Conservation (phyloP, 1,139 yeast genomes). For the Blastobotrys elegans region DNA sequence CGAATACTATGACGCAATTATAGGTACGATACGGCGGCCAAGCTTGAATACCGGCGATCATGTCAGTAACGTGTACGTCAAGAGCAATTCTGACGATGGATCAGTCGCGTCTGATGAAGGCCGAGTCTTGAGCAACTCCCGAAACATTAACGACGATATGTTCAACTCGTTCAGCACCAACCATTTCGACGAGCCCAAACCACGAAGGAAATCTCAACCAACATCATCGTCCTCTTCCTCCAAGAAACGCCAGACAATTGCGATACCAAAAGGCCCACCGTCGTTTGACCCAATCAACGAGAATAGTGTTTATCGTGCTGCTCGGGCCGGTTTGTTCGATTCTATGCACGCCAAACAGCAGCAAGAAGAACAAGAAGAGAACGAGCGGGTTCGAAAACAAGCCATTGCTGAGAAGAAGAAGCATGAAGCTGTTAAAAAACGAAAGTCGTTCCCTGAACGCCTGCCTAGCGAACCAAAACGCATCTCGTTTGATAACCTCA, state of each 20-base stretch:
- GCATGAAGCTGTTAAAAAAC: not conserved
- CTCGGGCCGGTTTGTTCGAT: constrained; percentile 15
- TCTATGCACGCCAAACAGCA: not conserved
- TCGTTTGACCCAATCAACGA: constrained; percentile 17
- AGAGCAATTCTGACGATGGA: constrained; percentile 12
- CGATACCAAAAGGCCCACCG: constrained; percentile 1
- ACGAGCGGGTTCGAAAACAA: not conserved
- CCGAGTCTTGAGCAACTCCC: not conserved
- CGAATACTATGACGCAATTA: constrained; percentile 22
- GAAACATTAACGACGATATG: constrained; percentile 1
- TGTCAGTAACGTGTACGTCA: constrained; percentile 23
- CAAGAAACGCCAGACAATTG: not conserved
- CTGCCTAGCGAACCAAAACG: not conserved
- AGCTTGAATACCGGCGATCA: constrained; percentile 28
- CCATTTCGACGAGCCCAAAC: constrained; percentile 1
- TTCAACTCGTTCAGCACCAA: constrained; percentile 4
- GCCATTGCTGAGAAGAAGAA: not conserved
- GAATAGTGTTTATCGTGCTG: constrained; percentile 15
- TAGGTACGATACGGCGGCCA: constrained; percentile 24
- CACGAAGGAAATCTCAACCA: not conserved
- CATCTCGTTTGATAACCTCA: not conserved
- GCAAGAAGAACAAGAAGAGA: not conserved
- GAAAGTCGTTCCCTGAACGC: not conserved
- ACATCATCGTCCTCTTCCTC: not conserved
- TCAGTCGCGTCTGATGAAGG: constrained; percentile 14